Percentiles rank a stretch among this genome's conserved stretches.
Conservation (phyloP, 805 yeast genomes). For the Tetrapisispora fleetii region DNA sequence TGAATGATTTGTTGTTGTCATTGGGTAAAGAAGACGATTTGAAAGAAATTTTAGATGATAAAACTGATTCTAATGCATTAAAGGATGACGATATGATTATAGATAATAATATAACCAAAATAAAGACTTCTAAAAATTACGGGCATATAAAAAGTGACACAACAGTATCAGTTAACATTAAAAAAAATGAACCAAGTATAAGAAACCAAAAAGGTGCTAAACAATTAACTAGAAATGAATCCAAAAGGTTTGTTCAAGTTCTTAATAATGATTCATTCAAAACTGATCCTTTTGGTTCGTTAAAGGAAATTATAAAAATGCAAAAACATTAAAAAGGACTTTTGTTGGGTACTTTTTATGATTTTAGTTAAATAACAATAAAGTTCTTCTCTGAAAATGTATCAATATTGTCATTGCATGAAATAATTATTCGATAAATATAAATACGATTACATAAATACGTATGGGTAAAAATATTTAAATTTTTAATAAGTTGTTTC, state of each 20-base stretch:
- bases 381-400: background rate
- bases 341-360: background rate
- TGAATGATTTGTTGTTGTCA: conserved; percentile 51
- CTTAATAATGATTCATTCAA: conserved; percentile 46
- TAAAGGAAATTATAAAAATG: conserved; percentile 47
- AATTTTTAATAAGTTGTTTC: background rate
- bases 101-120: conserved; percentile 6
- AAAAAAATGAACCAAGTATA: conserved; percentile 42
- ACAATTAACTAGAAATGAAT: conserved; percentile 47
- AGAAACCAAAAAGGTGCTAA: conserved; percentile 45
- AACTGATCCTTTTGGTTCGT: conserved; percentile 52
- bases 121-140: conserved; percentile 1
- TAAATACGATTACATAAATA: too few species aligned
- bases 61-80: conserved; percentile 1
- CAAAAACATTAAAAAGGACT: conserved; percentile 11
- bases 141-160: background rate
- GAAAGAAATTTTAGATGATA: conserved; percentile 10
- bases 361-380: background rate
- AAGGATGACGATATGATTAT: conserved; percentile 5
- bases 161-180: conserved; percentile 16
- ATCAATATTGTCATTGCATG: background rate
- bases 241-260: conserved; percentile 47
- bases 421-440: too few species aligned
- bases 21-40: conserved; percentile 32
- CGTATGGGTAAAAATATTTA: too few species aligned